Evolutionary conservation across 2,329 filamentous ascomycete species (phyloP), one percentile per base, ranked within the genome.

Genomic region (Pyrenochaeta sp.): DNA sequence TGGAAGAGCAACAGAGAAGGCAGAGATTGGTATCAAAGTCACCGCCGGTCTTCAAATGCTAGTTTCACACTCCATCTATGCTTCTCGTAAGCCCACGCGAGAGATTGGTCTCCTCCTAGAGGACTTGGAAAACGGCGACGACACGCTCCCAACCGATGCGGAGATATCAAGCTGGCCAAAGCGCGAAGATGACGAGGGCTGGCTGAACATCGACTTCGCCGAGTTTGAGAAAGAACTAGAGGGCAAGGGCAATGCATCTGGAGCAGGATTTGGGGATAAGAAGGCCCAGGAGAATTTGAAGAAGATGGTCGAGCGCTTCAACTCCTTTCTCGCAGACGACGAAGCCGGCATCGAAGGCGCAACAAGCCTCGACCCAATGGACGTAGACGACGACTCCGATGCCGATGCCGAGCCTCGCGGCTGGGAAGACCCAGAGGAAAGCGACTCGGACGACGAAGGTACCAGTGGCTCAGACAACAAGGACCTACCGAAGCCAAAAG

Each of bases 231-330:
- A 81, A 19, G 91, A 96, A 66, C 74, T 99, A 2, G 76, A 77
- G 41, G 82, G 82, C 49, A 70, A 68, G 36, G 65, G 61, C 6
- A 62, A 61, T 8, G 53, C 28, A 3, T 44, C 20, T 20, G 48
- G 49, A 3, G 48, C 53, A 3, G 72, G 69, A 0, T 78, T 89
- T 62, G 88, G 87, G 2, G 85, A 91, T 64, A 75, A 81, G 4
- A 77, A 77, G 17, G 82, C 86, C 0, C 85, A 92, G 61, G 84
- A 85, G 4, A 88, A 96, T 65, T 76, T 99, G 15, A 86, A 88
- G 40, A 93, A 93, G 63, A 96, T 97, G 67, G 94, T 99, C 0
- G 87, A 89, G 32, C 84, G 90, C n/a, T 97, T 99, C 62, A 91
- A 96, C 63, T 79, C 88, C 9, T 97, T 99, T 59, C 72, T 99